Conservation (phyloP, 2,329 filamentous ascomycete genomes). For the Orbilia ellipsospora region DNA sequence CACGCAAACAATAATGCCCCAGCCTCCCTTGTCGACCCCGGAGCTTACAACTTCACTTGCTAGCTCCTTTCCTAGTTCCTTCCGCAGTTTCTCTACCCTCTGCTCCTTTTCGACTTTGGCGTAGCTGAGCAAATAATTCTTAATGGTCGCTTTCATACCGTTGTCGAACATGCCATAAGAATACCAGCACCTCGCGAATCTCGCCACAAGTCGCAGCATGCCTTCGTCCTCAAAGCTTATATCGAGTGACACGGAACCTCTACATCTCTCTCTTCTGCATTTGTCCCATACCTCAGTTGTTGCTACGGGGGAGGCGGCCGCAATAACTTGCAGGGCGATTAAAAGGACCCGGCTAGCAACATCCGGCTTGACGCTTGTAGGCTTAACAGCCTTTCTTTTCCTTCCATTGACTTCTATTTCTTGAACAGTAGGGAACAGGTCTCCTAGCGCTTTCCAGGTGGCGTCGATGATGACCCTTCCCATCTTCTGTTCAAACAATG, state of each 20-base stretch:
- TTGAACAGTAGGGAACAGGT: conserved; percentile 65
- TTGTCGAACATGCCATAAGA: conserved; percentile 49
- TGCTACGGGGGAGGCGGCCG: conserved; percentile 49
- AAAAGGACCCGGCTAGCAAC: conserved; percentile 57
- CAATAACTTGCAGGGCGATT: conserved; percentile 57
- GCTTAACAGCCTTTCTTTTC: conserved; percentile 58
- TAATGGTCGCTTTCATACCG: conserved; percentile 41
- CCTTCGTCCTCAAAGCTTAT: conserved; percentile 61
- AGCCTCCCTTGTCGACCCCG: conserved; percentile 68
- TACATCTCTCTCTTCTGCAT: conserved; percentile 53
- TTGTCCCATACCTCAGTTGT: conserved; percentile 57
- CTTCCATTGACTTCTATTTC: conserved; percentile 20
- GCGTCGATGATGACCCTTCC: conserved; percentile 71
- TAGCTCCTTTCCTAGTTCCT: conserved; percentile 62
- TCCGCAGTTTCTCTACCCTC: conserved; percentile 50
- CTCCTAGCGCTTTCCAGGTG: conserved; percentile 72
- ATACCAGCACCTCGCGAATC: conserved; percentile 56
- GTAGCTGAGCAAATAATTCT: conserved; percentile 56
- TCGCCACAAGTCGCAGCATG: conserved; percentile 56
- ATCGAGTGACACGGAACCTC: conserved; percentile 59
- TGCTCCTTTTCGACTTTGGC: conserved; percentile 44
- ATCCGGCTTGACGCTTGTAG: conserved; percentile 32
- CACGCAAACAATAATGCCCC: conserved; percentile 57
- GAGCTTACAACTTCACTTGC: conserved; percentile 69
- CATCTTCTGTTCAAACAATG: conserved; percentile 63